Evolutionary conservation across 495 filamentous ascomycete genomes (phyloP).

Genomic region (Aspergillus kassunensis): DNA sequence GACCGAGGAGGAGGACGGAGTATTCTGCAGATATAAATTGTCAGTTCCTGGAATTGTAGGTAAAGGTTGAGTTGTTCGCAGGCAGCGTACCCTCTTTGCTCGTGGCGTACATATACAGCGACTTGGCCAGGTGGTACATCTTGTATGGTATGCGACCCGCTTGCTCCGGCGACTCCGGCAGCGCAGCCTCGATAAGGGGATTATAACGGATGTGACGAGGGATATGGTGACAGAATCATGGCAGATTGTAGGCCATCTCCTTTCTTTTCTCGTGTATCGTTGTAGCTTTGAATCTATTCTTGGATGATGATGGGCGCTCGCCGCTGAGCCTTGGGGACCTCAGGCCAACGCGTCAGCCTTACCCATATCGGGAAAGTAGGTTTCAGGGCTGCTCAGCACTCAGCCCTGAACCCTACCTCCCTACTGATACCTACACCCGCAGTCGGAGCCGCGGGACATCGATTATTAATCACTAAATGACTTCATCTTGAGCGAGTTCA

Average conservation of each 20-base stretch:
- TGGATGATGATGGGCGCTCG: neutral
- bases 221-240: conserved; percentile 19
- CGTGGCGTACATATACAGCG: conserved; percentile 87
- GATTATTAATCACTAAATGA: conserved; percentile 11
- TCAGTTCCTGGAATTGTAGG: neutral
- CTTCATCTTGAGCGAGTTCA: conserved; percentile 7
- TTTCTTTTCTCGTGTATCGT: neutral
- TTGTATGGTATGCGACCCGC: too few species aligned
- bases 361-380: conserved; percentile 31
- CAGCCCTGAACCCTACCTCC: conserved; percentile 23
- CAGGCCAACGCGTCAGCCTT: conserved; percentile 24
- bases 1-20: conserved; percentile 91
- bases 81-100: conserved; percentile 76
- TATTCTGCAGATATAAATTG: conserved; percentile 59
- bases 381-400: conserved; percentile 10
- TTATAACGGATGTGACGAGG: conserved; percentile 18
- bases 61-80: neutral
- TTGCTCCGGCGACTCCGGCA: neutral
- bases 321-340: too few species aligned
- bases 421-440: too few species aligned
- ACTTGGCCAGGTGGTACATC: conserved; percentile 98
- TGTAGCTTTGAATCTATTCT: neutral
- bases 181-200: conserved; percentile 7
- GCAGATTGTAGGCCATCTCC: conserved; percentile 8
- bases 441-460: neutral